Percentiles rank a stretch among this genome's conserved stretches.
phyloP scores from a whole-genome alignment of 192 early-diverging fungal species.

The Gorgonomyces haynaldii region DNA sequence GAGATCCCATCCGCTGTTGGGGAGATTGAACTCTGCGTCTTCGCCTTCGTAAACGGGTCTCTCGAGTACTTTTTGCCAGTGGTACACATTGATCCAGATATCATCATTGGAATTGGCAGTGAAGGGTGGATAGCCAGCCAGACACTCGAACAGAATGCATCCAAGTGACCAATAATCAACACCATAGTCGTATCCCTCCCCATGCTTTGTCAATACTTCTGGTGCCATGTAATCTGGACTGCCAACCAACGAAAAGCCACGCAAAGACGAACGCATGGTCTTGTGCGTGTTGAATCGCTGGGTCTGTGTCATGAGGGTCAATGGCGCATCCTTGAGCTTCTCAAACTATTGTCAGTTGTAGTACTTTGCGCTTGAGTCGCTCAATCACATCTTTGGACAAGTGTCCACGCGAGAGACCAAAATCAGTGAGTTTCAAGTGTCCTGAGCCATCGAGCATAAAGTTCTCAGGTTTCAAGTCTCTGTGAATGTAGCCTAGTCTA shows the following conservation, averaged over 20 bases:
- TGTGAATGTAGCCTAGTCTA: slow-evolving; percentile 78
- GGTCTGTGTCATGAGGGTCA: slow-evolving; percentile 10
- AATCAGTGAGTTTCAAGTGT: slow-evolving; percentile 74
- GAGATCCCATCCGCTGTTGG: slow-evolving; percentile 66
- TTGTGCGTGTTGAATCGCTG: slow-evolving; percentile 32
- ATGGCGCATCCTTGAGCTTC: slow-evolving; percentile 24
- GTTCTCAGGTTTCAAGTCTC: slow-evolving; percentile 51
- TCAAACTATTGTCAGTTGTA: slow-evolving; percentile 18
- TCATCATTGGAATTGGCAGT: slow-evolving; percentile 54
- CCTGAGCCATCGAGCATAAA: slow-evolving; percentile 42
- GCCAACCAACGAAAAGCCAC: slow-evolving; percentile 74
- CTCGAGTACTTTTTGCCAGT: slow-evolving; percentile 65
- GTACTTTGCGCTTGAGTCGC: slow-evolving; percentile 17
- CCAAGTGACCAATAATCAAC: slow-evolving; percentile 71
- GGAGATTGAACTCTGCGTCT: slow-evolving; percentile 68
- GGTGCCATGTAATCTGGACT: slow-evolving; percentile 92
- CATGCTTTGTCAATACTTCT: slow-evolving; percentile 55
- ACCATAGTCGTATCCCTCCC: slow-evolving; percentile 47
- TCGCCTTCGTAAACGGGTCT: slow-evolving; percentile 65
- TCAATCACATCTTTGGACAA: slow-evolving; percentile 22
- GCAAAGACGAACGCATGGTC: slow-evolving; percentile 18
- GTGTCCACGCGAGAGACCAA: slow-evolving; percentile 53
- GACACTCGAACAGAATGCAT: slow-evolving; percentile 67
- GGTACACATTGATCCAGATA: slow-evolving; percentile 77
- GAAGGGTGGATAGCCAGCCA: slow-evolving; percentile 65